These are phyloP conservation scores for Ascomycota sp. DNA, from an alignment of 2,329 filamentous ascomycete genomes.

Conservation along the genomic window DNA sequence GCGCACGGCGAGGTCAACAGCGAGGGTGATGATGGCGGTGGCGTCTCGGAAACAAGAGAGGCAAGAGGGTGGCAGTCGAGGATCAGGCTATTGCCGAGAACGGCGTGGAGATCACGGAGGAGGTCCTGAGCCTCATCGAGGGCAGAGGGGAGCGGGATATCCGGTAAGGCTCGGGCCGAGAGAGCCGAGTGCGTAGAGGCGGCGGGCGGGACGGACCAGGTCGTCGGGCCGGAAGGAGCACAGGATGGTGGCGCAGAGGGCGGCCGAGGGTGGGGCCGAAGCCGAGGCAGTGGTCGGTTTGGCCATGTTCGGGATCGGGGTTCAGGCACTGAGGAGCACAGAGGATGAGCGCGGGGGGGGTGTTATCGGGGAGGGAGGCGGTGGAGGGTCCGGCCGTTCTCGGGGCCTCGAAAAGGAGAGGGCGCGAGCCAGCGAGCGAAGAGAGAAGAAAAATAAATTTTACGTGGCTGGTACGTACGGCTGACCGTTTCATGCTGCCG, in stretches of 20 bases:
- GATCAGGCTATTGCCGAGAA: constrained; percentile 8
- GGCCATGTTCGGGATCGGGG: constrained; percentile 5
- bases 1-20: constrained; percentile 5
- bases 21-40: constrained; percentile 15
- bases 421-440: too few species aligned
- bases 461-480: too few species aligned
- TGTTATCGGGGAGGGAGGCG: too few species aligned
- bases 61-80: constrained; percentile 3
- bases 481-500: too few species aligned
- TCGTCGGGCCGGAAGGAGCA: constrained; percentile 12
- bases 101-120: constrained; percentile 15
- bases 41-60: constrained; percentile 10
- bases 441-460: too few species aligned
- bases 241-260: constrained; percentile 12
- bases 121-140: constrained; percentile 17
- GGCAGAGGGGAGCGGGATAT: constrained; percentile 12
- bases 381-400: too few species aligned
- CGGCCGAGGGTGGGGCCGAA: constrained; percentile 8
- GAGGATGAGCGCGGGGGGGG: constrained; percentile 9
- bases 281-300: constrained; percentile 16
- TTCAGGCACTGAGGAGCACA: constrained; percentile 15
- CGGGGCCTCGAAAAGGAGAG: too few species aligned
- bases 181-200: constrained; percentile 11
- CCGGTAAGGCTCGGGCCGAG: constrained; percentile 15
- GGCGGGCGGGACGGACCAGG: constrained; percentile 8